A percentile compares a stretch with the other conserved stretches of the same genome.
These are phyloP conservation scores for Kregervanrija delftensis DNA, from an alignment of 805 yeast genomes.

Conservation along the genomic window DNA sequence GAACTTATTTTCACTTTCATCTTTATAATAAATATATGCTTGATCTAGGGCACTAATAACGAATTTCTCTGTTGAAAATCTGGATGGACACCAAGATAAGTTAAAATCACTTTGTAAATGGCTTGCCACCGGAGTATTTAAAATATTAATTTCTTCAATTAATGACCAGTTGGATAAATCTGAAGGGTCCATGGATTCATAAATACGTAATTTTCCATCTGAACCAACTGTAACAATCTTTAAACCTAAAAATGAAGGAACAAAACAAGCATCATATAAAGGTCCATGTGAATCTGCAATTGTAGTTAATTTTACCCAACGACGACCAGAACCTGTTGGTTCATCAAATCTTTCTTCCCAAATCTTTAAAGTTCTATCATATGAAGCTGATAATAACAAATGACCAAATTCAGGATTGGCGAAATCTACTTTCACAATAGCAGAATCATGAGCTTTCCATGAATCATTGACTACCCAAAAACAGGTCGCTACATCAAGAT, in stretches of 20 bases:
- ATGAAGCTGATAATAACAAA: constrained; percentile 79
- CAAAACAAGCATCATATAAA: constrained; percentile 81
- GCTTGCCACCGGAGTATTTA: constrained; percentile 67
- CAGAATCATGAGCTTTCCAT: constrained; percentile 94
- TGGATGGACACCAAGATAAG: constrained; percentile 85
- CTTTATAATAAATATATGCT: constrained; percentile 63
- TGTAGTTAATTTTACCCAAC: constrained; percentile 75
- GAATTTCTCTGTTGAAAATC: constrained; percentile 72
- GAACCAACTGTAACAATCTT: constrained; percentile 82
- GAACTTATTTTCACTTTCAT: constrained; percentile 41
- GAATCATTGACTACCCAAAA: constrained; percentile 82
- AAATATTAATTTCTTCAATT: constrained; percentile 61
- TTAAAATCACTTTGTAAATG: constrained; percentile 82
- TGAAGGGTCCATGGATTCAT: constrained; percentile 87
- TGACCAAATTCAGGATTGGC: constrained; percentile 94
- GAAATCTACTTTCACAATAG: constrained; percentile 79
- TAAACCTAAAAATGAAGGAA: constrained; percentile 77
- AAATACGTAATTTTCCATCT: constrained; percentile 79
- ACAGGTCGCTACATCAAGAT: constrained; percentile 55
- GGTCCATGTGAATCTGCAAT: constrained; percentile 87
- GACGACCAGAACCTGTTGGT: constrained; percentile 64
- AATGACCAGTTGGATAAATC: constrained; percentile 78
- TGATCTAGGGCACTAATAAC: constrained; percentile 83
- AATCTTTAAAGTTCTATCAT: constrained; percentile 79
- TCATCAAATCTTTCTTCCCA: constrained; percentile 90